Base-by-base conservation (phyloP, 1,139 yeast species). In the Saccharomyces hybrid region DNA sequence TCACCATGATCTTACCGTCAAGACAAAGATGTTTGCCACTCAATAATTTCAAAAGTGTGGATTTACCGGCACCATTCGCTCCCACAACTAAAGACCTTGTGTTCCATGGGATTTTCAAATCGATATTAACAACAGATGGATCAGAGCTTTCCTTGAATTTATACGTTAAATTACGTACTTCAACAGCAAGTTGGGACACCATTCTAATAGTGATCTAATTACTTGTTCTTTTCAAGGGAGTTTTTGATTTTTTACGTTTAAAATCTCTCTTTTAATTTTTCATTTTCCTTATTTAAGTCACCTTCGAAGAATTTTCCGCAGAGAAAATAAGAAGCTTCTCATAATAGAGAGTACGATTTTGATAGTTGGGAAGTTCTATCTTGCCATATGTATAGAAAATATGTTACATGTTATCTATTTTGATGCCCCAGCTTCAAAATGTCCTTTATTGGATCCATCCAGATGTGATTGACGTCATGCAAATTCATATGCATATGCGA, bases 51-150 rank as follows among this genome's bases (percentile, higher is more conserved):
- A 93, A 76, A 50, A 93, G 71, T 0, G 99, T 93, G 1, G 97
- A 88, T 70, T 93, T 93, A 5, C 99, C 99, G 1, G 99, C 98
- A 25, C 99, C 99, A 66, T 93, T 93, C 30, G 98, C 96, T 0
- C 99, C 99, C 46, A 93, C 78, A 11, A 93, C 71, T 50, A 93
- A 75, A 23, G 91, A 82, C 57, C 96, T 79, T 1, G 93, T 80
- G 5, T 87, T 84, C 78, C 87, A 81, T 1, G 84, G 83, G 20
- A 93, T 75, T 13, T 73, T 63, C 49, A 93, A 67, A 38, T 76
- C 74, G 57, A 91, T 78, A 51, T 87, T 77, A 42, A 80, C 79
- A 28, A 93, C 76, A 0, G 97, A 95, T 4, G 88, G 80, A 51
- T 79, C 78, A n/a, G 77, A 75, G 55, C 80, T 77, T 2, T 73